phyloP scores from a whole-genome alignment of 768 basidiomycete genomes.

The Calocybe cyanea region DNA sequence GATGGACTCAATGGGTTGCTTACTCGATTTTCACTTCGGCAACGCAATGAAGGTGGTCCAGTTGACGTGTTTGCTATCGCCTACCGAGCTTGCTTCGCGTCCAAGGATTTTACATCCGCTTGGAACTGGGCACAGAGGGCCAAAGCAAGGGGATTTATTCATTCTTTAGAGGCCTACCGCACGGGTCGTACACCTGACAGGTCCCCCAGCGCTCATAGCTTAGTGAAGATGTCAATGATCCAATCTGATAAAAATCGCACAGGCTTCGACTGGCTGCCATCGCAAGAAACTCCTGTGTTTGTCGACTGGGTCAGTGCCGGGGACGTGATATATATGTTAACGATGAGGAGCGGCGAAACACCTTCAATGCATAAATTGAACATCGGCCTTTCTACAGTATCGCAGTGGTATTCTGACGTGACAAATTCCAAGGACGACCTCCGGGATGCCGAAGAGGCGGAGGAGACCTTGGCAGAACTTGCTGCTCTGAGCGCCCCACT shows the following conservation, averaged over 20 bases:
- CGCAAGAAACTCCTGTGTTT: neutral
- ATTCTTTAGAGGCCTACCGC: neutral
- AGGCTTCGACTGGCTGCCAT: neutral
- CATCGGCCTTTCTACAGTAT: neutral
- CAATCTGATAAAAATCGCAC: neutral
- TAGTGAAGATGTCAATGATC: neutral
- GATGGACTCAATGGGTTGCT: conserved; percentile 1
- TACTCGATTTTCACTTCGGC: neutral
- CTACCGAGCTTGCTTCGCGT: neutral
- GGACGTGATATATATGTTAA: neutral
- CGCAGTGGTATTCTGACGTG: neutral
- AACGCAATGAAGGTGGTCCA: conserved; percentile 1
- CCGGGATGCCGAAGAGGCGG: neutral
- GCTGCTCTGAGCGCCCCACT: neutral
- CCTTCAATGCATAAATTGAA: neutral
- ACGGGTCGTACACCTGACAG: neutral
- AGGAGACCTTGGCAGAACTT: neutral
- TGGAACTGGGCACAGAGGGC: conserved; percentile 1
- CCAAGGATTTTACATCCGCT: neutral
- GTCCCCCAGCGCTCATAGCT: neutral
- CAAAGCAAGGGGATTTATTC: neutral
- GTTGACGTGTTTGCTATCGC: neutral
- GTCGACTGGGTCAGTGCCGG: neutral
- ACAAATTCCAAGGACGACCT: neutral
- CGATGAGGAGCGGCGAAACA: neutral